phyloP scores from a whole-genome alignment of 371 early-diverging fungal genomes.

The Rhizopus delemar region DNA sequence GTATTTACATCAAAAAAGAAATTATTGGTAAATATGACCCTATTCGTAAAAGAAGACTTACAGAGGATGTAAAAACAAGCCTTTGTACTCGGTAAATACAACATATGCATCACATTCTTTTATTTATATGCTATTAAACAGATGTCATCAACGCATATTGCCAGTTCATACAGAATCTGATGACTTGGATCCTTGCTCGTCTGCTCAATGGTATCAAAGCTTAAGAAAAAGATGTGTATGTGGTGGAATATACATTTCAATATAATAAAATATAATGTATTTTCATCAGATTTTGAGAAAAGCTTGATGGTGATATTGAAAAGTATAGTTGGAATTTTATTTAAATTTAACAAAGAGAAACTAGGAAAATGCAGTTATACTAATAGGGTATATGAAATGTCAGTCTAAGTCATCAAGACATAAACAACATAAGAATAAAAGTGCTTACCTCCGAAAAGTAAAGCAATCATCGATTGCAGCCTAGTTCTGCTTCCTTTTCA shows the following conservation, averaged over 20 bases:
- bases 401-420: too few species aligned
- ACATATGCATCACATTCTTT: background rate
- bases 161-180: constrained; percentile 13
- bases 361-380: too few species aligned
- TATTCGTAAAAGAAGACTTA: constrained; percentile 34
- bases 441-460: too few species aligned
- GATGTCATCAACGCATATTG: constrained; percentile 34
- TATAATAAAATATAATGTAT: background rate
- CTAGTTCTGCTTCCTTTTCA: too few species aligned
- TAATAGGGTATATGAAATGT: too few species aligned
- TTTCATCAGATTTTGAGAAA: background rate
- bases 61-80: background rate
- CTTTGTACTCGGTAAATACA: constrained; percentile 30
- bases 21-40: constrained; percentile 30
- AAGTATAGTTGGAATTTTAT: too few species aligned
- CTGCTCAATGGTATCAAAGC: constrained; percentile 42
- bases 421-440: too few species aligned
- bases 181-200: constrained; percentile 27
- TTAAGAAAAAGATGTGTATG: constrained; percentile 40
- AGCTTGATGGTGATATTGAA: background rate
- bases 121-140: constrained; percentile 5
- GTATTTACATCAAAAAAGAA: constrained; percentile 37
- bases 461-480: too few species aligned
- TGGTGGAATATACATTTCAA: constrained; percentile 38
- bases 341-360: too few species aligned